Evolutionary conservation across 2,329 filamentous ascomycete species (phyloP).

Genomic region (Chrysosporium queenslandicum): DNA sequence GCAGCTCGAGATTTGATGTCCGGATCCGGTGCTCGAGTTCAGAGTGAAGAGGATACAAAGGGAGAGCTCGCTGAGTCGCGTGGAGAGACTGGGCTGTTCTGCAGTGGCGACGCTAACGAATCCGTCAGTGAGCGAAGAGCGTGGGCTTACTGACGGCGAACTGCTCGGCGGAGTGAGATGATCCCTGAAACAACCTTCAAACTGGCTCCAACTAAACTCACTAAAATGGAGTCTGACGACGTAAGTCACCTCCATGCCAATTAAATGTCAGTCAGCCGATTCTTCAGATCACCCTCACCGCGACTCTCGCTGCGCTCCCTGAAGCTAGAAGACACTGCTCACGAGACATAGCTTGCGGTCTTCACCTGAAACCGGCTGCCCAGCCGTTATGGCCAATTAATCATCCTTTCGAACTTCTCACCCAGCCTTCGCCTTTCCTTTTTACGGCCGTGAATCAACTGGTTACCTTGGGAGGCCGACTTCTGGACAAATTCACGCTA

Average conservation of each 20-base stretch:
- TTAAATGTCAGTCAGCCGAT: background rate
- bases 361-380: conserved; percentile 1
- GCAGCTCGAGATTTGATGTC: background rate
- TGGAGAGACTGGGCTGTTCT: too few species aligned
- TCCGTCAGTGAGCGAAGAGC: background rate
- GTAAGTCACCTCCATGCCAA: conserved; percentile 1
- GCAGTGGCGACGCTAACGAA: background rate
- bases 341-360: conserved; percentile 2
- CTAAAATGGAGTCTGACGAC: background rate
- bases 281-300: background rate
- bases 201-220: background rate
- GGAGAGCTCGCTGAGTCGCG: too few species aligned
- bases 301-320: background rate
- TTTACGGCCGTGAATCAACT: too few species aligned
- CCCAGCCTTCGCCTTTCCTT: background rate
- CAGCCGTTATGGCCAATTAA: background rate
- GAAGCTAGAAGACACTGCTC: background rate
- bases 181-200: conserved; percentile 11
- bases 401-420: background rate
- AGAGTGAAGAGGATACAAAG: too few species aligned
- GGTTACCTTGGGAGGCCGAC: background rate
- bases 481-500: background rate
- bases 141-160: background rate
- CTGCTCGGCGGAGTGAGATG: background rate
- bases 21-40: background rate